Evolutionary conservation across 108 stramenopile species (phyloP).

Genomic region (Seminavis robusta): DNA sequence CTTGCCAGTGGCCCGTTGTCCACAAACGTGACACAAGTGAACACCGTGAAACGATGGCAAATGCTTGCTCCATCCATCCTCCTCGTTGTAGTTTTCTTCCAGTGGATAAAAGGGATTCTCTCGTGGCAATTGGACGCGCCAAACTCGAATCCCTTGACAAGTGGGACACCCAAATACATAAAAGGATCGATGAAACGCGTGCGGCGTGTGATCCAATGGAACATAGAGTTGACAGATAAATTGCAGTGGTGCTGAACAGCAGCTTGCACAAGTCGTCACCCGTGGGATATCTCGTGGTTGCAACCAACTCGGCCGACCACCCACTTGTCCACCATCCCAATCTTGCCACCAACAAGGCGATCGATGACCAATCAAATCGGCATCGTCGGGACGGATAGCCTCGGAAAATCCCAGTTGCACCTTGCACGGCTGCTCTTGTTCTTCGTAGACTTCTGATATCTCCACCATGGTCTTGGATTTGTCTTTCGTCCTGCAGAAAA

Average conservation of each 20-base stretch:
- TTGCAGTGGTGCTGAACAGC: conserved; percentile 29
- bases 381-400: no score
- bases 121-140: conserved; percentile 65
- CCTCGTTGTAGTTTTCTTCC: conserved; percentile 22
- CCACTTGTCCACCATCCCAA: conserved; percentile 86
- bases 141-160: conserved; percentile 56
- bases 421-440: no score
- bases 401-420: no score
- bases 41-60: conserved; percentile 45
- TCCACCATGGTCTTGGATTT: no score
- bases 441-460: no score
- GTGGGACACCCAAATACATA: conserved; percentile 80
- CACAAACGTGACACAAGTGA: conserved; percentile 69
- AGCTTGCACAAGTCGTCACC: conserved; percentile 4
- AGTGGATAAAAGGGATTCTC: conserved; percentile 73
- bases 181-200: conserved; percentile 78
- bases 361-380: no score
- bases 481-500: no score
- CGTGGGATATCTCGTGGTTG: conserved; percentile 65
- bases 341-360: no score
- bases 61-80: conserved; percentile 51
- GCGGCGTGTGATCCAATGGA: conserved; percentile 57
- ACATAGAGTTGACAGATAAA: conserved; percentile 76
- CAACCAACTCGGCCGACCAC: conserved; percentile 72
- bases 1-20: conserved; percentile 51